Conservation (phyloP, 2,329 filamentous ascomycete species). For the Dryadomyces quercivorus region DNA sequence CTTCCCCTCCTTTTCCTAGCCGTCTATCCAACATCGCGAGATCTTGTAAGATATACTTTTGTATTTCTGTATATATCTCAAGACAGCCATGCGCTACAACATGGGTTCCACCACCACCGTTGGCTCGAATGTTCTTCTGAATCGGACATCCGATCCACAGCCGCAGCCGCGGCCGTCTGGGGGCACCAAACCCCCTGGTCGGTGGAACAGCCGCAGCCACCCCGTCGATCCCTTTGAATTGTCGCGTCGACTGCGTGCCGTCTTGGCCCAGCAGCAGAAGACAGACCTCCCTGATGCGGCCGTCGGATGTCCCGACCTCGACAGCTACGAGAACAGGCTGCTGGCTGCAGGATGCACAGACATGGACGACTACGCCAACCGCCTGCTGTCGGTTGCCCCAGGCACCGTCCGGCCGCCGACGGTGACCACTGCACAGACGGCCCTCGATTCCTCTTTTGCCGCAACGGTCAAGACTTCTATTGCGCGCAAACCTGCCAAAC, state of each 20-base stretch:
- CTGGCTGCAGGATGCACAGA: background rate
- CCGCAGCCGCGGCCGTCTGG: background rate
- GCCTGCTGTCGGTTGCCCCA: background rate
- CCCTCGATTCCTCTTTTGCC: background rate
- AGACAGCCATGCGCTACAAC: background rate
- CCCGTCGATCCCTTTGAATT: constrained; percentile 43
- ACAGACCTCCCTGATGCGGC: background rate
- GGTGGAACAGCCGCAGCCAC: background rate
- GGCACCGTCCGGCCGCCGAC: background rate
- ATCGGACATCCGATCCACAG: background rate
- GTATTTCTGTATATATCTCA: no score
- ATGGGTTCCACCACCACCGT: background rate
- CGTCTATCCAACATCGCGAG: no score
- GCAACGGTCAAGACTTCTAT: no score
- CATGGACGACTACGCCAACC: background rate
- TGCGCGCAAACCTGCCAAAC: no score
- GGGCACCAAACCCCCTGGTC: background rate
- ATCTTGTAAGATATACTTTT: no score
- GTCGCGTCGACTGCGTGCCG: constrained; percentile 34
- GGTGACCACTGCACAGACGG: no score
- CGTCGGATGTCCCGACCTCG: background rate
- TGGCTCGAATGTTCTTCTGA: background rate
- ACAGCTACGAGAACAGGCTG: background rate
- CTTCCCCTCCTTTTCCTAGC: background rate
- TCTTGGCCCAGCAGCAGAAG: constrained; percentile 37